phyloP scores from a whole-genome alignment of 306 rosid genomes.

The Vachellia collinsii region DNA sequence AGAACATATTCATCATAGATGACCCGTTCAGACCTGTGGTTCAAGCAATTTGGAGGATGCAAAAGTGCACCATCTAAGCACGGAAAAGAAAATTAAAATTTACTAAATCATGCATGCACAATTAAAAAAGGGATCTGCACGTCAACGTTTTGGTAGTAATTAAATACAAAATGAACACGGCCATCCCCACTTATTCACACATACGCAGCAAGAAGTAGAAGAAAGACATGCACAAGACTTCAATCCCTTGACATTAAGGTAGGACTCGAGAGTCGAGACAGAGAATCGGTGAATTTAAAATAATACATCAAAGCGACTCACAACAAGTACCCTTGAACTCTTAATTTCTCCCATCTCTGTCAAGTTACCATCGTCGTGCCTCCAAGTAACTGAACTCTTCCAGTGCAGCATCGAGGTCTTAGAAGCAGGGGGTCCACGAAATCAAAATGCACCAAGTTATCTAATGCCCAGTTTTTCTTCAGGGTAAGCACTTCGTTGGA shows the following conservation, averaged over 20 bases:
- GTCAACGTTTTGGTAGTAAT: background rate
- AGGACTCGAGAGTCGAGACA: too few species aligned
- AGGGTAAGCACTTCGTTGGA: constrained; percentile 91
- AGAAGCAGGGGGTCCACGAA: constrained; percentile 97
- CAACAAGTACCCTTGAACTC: constrained; percentile 29
- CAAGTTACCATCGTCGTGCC: constrained; percentile 91
- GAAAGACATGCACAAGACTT: background rate
- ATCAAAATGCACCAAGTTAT: constrained; percentile 90
- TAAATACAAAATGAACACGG: background rate
- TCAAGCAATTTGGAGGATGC: constrained; percentile 93
- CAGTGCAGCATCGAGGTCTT: constrained; percentile 90
- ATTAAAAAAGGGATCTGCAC: background rate
- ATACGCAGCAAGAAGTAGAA: background rate
- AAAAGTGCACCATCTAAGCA: constrained; percentile 72
- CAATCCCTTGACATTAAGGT: too few species aligned
- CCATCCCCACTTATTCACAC: background rate
- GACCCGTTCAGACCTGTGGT: constrained; percentile 94
- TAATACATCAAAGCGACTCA: too few species aligned
- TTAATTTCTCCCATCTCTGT: constrained; percentile 85
- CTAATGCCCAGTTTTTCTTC: constrained; percentile 82
- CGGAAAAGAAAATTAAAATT: background rate
- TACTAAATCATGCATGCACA: background rate
- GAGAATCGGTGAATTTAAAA: too few species aligned
- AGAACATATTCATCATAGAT: constrained; percentile 83
- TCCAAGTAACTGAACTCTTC: constrained; percentile 91